Evolutionary conservation across 345 rosid species (phyloP), one percentile per base, ranked within the genome.

Genomic region (Gynandropsis gynandra): DNA sequence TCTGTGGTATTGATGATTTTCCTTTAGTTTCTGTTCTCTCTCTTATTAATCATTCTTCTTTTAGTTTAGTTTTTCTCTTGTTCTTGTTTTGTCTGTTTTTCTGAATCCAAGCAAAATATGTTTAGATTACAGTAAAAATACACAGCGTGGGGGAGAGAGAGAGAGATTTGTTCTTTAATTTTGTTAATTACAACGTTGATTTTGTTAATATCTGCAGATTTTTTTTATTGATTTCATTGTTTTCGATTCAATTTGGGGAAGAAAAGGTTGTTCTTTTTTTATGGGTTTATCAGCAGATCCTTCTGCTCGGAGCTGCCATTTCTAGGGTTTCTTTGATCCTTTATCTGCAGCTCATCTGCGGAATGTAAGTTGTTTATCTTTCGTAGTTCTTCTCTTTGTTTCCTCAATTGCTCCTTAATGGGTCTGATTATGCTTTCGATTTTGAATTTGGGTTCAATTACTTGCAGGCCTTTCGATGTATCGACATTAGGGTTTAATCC

Each of bases 281-380:
- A 9, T 42, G 83, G 80, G 72, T 69, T 72, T 72, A 58, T 61
- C 67, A 55, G 50, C 41, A 3, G 67, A 63, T 55, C 50, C 21
- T 42, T 52, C 19, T 52, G 8, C 35, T 39, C 33, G 12, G 14
- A 47, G 52, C 36, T 54, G 45, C 1, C 29, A n/a, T 1, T 4
- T 33, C 19, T 60, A 53, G 42, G 54, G 41, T 33, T 49, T 36
- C 20, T 36, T 5, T 61, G 15, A 19, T 43, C 41, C 61, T 58
- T 54, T 53, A n/a, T 20, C 32, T 16, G 4, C 8, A n/a, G 17
- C 33, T 46, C 59, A n/a, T 37, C 59, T 48, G 44, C 29, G 5
- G 5, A 54, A 54, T 64, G 68, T 64, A 56, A 64, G 68, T 35
- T 50, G 27, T 42, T 6, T 46, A 47, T 53, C 19, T 54, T 15